Evolutionary conservation across 495 filamentous ascomycete genomes (phyloP), one percentile per base, ranked within the genome.

Genomic region (Durotheca rogersii): DNA sequence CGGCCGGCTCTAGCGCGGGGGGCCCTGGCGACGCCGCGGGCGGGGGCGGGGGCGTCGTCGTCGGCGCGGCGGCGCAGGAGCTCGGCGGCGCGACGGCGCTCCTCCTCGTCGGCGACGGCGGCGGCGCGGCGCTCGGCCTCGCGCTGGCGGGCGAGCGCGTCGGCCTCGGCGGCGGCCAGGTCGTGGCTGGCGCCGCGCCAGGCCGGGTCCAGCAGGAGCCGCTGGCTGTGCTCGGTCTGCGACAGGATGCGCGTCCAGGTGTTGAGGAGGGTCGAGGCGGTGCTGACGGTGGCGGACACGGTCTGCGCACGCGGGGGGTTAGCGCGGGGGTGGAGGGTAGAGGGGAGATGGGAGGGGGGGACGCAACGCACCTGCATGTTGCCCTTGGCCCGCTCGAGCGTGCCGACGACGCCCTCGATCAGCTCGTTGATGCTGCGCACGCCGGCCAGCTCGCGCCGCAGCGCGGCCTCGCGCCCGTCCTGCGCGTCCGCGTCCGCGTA

Each of bases 191-290:
- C 87, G 38, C 93, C 93, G 52, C 93, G 84, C 93, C 93, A 98
- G 38, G 82, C 74, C 1, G 87, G 86, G 56, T 92, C 88, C 27
- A 96, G 80, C 19, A 98, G 86, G 34, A 97, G 71, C 3, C 93
- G 84, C 62, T 97, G 90, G 61, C 94, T 97, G 67, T 98, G 91
- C 69, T 98, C 93, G 0, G 93, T 96, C 64, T 96, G 93, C 16
- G 87, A 91, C 3, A 98, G 80, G 53, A 97, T 96, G 46, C 90
- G 84, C 33, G 90, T 94, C 90, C 90, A 98, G 18, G 93, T 93
- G 57, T 91, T 89, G 27, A 98, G 80, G n/a, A 98, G 81, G 0
- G 88, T 89, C 27, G 90, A 91, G n/a, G 92, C 89, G 34, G 88
- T 90, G 41, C 79, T 73, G 18, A 96, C 88, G 2, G 93, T 96